Evolutionary conservation across 1,284 basidiomycete species (phyloP).

Genomic region (Inonotus hispidus): DNA sequence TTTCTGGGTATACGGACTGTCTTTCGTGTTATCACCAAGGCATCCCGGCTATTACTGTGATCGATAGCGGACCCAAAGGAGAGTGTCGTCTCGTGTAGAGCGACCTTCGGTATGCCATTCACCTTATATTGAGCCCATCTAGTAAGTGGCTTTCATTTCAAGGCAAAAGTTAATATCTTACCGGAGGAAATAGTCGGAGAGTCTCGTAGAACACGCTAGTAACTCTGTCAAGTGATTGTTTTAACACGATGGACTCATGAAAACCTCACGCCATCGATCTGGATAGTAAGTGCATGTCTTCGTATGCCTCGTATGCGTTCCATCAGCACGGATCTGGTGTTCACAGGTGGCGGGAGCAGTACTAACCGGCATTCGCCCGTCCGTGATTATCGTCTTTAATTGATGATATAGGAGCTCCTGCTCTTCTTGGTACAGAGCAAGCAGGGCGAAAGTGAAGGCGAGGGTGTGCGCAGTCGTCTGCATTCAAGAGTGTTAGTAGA

Average conservation of each 20-base stretch:
- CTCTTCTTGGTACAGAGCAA: constrained; percentile 51
- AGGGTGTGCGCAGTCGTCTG: constrained; percentile 53
- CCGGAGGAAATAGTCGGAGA: constrained; percentile 41
- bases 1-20: constrained; percentile 41
- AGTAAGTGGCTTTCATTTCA: constrained; percentile 33
- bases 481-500: constrained; percentile 24
- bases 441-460: constrained; percentile 48
- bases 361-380: constrained; percentile 39
- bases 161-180: constrained; percentile 53
- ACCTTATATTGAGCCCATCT: constrained; percentile 28
- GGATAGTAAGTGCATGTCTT: constrained; percentile 44
- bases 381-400: constrained; percentile 38
- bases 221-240: not conserved
- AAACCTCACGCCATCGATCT: constrained; percentile 38
- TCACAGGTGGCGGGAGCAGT: not conserved
- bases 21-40: constrained; percentile 7
- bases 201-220: constrained; percentile 30
- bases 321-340: constrained; percentile 2
- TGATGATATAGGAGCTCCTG: constrained; percentile 56
- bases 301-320: constrained; percentile 37
- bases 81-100: constrained; percentile 40
- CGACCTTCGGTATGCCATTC: constrained; percentile 42
- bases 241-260: constrained; percentile 5
- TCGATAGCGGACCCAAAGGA: constrained; percentile 33
- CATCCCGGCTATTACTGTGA: constrained; percentile 22